phyloP scores from a whole-genome alignment of 768 basidiomycete genomes.

The Lentinula edodes region DNA sequence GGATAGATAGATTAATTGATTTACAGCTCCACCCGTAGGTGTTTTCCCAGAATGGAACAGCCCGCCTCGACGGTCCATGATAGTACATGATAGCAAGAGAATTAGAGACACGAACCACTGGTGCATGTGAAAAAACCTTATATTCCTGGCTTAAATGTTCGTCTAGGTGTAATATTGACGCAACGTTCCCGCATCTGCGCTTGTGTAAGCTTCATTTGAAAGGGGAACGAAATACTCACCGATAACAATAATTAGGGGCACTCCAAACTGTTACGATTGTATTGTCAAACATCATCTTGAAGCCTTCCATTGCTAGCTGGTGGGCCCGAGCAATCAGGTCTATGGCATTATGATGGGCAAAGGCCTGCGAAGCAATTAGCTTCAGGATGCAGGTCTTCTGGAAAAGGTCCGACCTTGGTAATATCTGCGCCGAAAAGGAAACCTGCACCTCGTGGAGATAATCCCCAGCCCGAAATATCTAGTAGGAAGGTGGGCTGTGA shows the following conservation, averaged over 20 bases:
- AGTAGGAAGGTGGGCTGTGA: background rate
- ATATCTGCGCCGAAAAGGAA: conserved; percentile 93
- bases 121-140: conserved; percentile 90
- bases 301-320: conserved; percentile 97
- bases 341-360: conserved; percentile 87
- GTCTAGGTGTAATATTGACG: conserved; percentile 90
- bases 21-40: no score
- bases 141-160: conserved; percentile 92
- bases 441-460: conserved; percentile 96
- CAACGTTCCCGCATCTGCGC: conserved; percentile 88
- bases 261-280: conserved; percentile 98
- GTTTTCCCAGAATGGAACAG: no score
- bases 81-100: background rate
- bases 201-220: background rate
- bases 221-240: conserved; percentile 37
- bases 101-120: conserved; percentile 43
- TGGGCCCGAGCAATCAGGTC: conserved; percentile 96
- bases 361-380: conserved; percentile 27
- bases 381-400: background rate
- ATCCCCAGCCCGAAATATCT: conserved; percentile 93
- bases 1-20: background rate
- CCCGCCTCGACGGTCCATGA: no score
- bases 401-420: conserved; percentile 40
- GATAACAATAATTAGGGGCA: conserved; percentile 97
- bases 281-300: conserved; percentile 94